Conservation (phyloP, 192 early-diverging fungal genomes). For the Gonapodya prolifera region DNA sequence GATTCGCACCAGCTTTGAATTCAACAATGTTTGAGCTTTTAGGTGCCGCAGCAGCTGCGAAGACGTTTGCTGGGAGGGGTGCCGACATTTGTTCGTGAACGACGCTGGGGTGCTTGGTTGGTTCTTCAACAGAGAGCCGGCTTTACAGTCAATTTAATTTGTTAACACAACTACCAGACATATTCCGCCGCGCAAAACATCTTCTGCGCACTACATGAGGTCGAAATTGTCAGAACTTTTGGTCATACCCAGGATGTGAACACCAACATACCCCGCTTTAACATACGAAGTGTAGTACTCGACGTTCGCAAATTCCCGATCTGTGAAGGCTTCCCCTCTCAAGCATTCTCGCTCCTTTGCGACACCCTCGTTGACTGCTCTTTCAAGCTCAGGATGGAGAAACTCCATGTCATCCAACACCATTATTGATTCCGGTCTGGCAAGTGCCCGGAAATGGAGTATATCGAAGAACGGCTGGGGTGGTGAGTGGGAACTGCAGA, state of each 20-base stretch:
- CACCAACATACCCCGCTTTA: background rate
- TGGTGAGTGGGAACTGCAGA: background rate
- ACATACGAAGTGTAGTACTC: background rate
- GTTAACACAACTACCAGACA: too few species aligned
- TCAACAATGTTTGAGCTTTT: background rate
- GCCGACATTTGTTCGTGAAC: background rate
- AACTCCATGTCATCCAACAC: background rate
- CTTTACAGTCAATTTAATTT: too few species aligned
- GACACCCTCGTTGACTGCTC: background rate
- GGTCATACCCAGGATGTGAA: too few species aligned
- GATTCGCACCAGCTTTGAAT: background rate
- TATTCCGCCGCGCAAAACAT: too few species aligned
- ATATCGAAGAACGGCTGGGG: background rate
- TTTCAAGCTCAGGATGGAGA: background rate
- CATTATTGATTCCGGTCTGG: background rate
- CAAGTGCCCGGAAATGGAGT: background rate
- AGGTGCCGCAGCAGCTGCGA: background rate
- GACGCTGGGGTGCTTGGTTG: too few species aligned
- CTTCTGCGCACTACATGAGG: too few species aligned
- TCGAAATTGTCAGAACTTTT: too few species aligned
- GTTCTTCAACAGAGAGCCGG: too few species aligned
- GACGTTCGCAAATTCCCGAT: background rate
- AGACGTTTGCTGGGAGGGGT: background rate
- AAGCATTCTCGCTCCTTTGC: background rate
- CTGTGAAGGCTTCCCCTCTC: background rate